Evolutionary conservation across 192 early-diverging fungal species (phyloP), one percentile per base, ranked within the genome.

Genomic region (Backusella liffmaniae): DNA sequence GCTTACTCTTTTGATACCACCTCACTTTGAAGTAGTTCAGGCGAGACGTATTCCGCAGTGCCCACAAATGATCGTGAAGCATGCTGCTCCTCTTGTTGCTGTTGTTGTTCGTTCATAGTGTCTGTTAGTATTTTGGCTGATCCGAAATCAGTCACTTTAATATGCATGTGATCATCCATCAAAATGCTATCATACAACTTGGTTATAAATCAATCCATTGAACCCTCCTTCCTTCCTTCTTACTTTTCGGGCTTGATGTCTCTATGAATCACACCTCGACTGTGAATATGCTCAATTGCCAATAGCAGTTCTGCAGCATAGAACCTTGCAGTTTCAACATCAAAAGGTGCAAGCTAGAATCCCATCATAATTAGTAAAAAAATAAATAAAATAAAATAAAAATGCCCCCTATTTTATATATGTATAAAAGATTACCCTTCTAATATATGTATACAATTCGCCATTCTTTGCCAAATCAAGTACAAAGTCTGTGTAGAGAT

Each of bases 1-100:
- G 13, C 32, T 69, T 83, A 84, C 92, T 92, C 87, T 84, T 87
- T 82, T 86, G 91, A 94, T 66, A 94, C 93, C 0, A 90, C 88
- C 53, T 94, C 93, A 78, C 98, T 96, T 26, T 91, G 95, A 32
- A 99, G 86, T 46, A 99, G 85, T 82, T 99, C 98, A 0, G 97
- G 98, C 3, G 96, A 96, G 26, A 97, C 97, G 84, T 99, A 99
- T 88, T 99, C 98, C 15, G 98, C 97, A 5, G 98, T 99, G 36
- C 98, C 98, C 1, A 99, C 98, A 87, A 98, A 98, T 0, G 96
- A 99, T 74, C 93, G 91, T 68, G 93, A 83, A 77, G 46, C 26
- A 78, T 36, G 6, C 30, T 44, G 36, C 29, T 37, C 23, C 29
- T 53, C 32, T 67, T 46, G 23, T n/a, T 59, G 13, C 62, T 70